phyloP scores from a whole-genome alignment of 768 basidiomycete genomes.

The Suillus subaureus region DNA sequence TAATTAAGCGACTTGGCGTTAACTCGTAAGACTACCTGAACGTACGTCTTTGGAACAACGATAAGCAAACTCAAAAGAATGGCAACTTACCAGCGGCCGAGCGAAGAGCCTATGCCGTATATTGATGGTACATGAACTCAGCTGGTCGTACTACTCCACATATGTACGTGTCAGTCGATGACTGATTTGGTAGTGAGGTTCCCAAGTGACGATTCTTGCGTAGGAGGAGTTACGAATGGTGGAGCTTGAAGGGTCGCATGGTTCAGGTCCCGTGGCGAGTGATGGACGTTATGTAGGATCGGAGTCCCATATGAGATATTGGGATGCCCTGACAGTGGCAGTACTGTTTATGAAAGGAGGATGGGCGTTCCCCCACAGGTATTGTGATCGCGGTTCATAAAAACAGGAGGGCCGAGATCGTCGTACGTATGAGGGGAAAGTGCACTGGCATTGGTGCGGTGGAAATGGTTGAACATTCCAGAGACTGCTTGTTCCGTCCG shows the following conservation, averaged over 20 bases:
- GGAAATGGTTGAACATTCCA: not conserved
- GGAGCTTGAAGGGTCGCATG: constrained; percentile 2
- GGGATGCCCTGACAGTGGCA: constrained; percentile 3
- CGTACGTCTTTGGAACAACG: not conserved
- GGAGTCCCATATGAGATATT: not conserved
- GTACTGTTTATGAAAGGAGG: not conserved
- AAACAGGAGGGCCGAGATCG: not conserved
- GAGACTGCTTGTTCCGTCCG: not conserved
- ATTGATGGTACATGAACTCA: not conserved
- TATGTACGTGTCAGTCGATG: not conserved
- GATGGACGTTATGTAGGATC: not conserved
- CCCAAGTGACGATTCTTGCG: not conserved
- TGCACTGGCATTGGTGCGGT: not conserved
- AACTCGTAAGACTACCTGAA: not conserved
- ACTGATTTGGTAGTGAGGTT: not conserved
- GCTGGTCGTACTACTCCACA: constrained; percentile 1
- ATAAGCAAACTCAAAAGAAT: not conserved
- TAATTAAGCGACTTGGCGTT: not conserved
- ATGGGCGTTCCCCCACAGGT: not conserved
- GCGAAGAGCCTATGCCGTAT: not conserved
- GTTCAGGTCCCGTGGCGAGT: constrained; percentile 4
- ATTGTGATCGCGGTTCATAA: not conserved
- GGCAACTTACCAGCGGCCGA: not conserved
- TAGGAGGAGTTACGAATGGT: not conserved
- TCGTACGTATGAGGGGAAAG: not conserved